Evolutionary conservation across 345 rosid species (phyloP).

Genomic region (Lumnitzera littorea): DNA sequence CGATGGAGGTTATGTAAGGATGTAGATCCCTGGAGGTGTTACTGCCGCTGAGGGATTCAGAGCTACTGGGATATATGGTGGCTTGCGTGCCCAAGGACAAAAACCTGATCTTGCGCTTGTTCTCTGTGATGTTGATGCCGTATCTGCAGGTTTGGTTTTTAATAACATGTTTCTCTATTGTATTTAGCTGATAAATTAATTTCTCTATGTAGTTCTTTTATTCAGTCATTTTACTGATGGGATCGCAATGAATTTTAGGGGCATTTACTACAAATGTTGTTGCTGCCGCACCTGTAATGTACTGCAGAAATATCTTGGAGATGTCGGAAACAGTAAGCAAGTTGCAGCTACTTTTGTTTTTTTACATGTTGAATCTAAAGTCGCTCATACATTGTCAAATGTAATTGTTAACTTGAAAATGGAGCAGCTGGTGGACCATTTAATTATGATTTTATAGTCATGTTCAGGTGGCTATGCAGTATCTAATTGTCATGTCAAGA

Average conservation of each 20-base stretch:
- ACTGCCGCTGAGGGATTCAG: conserved; percentile 89
- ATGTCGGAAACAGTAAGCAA: conserved; percentile 41
- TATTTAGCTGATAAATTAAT: too few relatives aligned
- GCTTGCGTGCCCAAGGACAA: conserved; percentile 76
- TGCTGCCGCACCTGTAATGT: conserved; percentile 90
- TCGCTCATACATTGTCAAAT: too few relatives aligned
- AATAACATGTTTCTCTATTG: too few relatives aligned
- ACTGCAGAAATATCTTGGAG: conserved; percentile 61
- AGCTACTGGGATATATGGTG: conserved; percentile 79
- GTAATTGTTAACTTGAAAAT: too few relatives aligned
- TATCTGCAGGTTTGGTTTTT: conserved; percentile 47
- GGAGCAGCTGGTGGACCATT: too few relatives aligned
- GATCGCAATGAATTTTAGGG: conserved; percentile 31
- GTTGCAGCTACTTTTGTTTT: background rate
- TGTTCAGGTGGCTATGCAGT: too few relatives aligned
- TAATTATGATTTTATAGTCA: too few relatives aligned
- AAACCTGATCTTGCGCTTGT: conserved; percentile 92
- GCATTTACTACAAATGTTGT: conserved; percentile 77
- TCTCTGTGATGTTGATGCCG: conserved; percentile 78
- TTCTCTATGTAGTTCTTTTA: too few relatives aligned
- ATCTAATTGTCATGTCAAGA: too few relatives aligned
- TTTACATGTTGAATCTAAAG: background rate
- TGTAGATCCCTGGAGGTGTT: conserved; percentile 83
- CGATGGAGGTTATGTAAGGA: background rate
- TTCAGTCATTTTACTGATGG: background rate